Percentiles rank a stretch among this genome's conserved stretches.
These are phyloP conservation scores for Byssochlamys sp. DNA, from an alignment of 2,329 filamentous ascomycete genomes.

Conservation along the genomic window DNA sequence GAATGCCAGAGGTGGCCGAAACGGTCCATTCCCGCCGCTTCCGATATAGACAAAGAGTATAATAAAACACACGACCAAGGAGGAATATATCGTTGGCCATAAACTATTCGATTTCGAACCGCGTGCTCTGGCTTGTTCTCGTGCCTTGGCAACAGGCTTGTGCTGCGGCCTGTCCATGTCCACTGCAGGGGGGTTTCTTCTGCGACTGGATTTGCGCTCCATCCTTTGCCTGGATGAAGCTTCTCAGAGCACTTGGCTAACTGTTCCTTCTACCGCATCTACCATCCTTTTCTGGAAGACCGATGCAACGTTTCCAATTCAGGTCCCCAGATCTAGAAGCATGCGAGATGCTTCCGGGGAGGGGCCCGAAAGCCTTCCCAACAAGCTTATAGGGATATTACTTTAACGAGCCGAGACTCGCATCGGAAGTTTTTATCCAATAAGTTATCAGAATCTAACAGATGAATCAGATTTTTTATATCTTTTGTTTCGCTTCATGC, in stretches of 20 bases:
- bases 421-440: background rate
- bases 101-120: background rate
- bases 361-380: background rate
- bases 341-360: background rate
- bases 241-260: background rate
- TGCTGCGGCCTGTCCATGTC: slow-evolving; percentile 4
- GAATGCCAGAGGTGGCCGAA: background rate
- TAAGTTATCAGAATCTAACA: background rate
- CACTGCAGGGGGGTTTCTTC: slow-evolving; percentile 5
- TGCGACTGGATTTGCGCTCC: slow-evolving; percentile 12
- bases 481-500: background rate
- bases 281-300: background rate
- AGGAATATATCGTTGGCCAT: slow-evolving; percentile 7
- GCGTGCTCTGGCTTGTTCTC: background rate
- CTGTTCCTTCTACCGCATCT: background rate
- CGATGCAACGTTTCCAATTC: background rate
- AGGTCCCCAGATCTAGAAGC: background rate
- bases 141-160: background rate
- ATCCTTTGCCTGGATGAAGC: slow-evolving; percentile 6
- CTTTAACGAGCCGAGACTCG: background rate
- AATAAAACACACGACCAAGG: slow-evolving; percentile 9
- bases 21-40: background rate
- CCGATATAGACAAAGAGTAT: slow-evolving; percentile 2
- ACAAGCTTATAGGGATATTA: background rate
- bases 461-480: background rate